Base-by-base conservation (phyloP, 108 stramenopile genomes). In the Cyclotella baltica region DNA sequence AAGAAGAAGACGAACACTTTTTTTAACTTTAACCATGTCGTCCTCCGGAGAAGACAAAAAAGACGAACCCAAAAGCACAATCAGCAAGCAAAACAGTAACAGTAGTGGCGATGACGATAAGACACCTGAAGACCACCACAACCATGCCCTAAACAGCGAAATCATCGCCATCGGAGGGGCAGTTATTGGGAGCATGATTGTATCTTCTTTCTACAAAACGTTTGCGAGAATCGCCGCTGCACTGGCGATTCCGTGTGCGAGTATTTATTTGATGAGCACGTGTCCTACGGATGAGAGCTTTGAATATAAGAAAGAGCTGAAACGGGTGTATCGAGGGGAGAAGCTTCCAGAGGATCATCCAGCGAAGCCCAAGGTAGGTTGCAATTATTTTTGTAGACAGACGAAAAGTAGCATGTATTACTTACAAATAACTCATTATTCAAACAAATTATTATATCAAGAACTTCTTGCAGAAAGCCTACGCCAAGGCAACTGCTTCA, bases 271-370 rank as follows among this genome's bases (percentile, higher is more conserved):
- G 28, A 73, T 80, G 72, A 64, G 23, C 57, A 78, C 79, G 2
- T 80, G 79, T 61, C 79, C 79, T 2, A 51, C 43, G 2, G 58
- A 74, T 50, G 79, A 70, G 1, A 69, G 62, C 33, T 80, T 80
- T 51, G 79, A 80, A 52, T 73, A 40, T 23, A 80, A 75, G 56
- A 56, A 63, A 53, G 79, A 80, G 67, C 34, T 80, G 66, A 80
- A 80, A 67, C 30, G 79, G 56, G 73, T 80, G 15, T 65, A 75
- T 2, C 33, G 79, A 31, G 77, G 76, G 67, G 67, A 66, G 56
- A 38, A 68, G 25, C 33, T 75, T 35, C 67, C 73, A 23, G 73
- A 75, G 0, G 67, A 75, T 51, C 78, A 73, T 59, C 78, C 78
- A 4, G 58, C 59, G 9, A 74, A 80, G 46, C 73, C 79, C 10